Evolutionary conservation across 768 basidiomycete species (phyloP), one percentile per base, ranked within the genome.

Genomic region (Paxillus ammoniavirescens): DNA sequence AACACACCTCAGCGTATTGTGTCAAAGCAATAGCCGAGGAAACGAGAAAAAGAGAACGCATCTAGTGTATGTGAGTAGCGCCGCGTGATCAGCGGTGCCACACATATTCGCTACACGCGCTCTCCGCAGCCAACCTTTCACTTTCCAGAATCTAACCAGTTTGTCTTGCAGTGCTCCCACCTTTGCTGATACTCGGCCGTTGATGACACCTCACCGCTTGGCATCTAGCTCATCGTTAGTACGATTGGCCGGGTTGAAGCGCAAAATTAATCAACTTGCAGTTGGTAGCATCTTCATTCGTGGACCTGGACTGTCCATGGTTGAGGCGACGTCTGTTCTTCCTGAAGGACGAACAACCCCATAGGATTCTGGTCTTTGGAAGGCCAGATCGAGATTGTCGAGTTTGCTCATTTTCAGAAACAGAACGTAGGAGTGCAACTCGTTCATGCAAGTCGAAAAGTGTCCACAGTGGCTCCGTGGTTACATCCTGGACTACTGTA

Each of bases 391-490:
- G 73, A 67, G 36, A 74, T 91, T 58, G 79, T 84, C 61, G 80
- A 85, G 53, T 88, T 89, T 50, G 85, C 85, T n/a, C 85, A 88
- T 62, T 80, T 82, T 1, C 84, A 86, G 59, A 79, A 76, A 44
- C 82, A 86, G 63, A 83, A 84, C 46, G 79, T 91, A 18, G 89
- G 75, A 8, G 84, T 91, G 50, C 91, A 92, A 65, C 77, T 91
- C 15, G 84, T 79, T 0, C 89, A 92, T 57, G 86, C 87, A 0
- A 89, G 90, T 0, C 75, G 89, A n/a, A 91, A 91, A 65, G 87
- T 81, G 0, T 83, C 82, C 8, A 83, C 77, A 0, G 66, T 80
- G 15, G 78, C 82, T 1, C 85, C 87, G 0, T 91, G 86, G 85
- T 63, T 87, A 31, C 50, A 69, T 30, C 55, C 61, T n/a, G 68